Conservation (phyloP, 306 rosid species). For the Cicer pinnatifidum region DNA sequence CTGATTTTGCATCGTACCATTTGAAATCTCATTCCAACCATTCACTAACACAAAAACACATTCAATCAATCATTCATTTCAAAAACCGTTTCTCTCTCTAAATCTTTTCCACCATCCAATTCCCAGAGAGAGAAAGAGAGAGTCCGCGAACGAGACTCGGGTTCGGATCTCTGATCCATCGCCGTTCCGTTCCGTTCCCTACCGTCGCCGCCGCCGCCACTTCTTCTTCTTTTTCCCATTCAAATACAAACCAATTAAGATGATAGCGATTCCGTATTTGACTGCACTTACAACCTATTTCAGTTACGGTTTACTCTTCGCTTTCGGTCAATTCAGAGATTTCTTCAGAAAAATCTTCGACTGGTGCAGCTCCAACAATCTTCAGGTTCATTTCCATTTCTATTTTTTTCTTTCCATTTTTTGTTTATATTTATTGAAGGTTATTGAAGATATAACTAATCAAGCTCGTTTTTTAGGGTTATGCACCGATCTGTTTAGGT, state of each 20-base stretch:
- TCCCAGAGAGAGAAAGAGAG: neutral
- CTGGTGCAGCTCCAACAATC: constrained; percentile 65
- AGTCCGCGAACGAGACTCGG: constrained; percentile 38
- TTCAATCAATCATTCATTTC: neutral
- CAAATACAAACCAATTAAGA: neutral
- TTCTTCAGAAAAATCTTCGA: constrained; percentile 75
- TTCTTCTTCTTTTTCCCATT: too few relatives aligned
- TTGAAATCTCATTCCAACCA: constrained; percentile 9
- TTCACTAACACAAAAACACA: neutral
- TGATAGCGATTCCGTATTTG: constrained; percentile 80
- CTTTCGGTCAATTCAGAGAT: constrained; percentile 84
- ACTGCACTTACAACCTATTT: constrained; percentile 93
- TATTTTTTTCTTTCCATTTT: neutral
- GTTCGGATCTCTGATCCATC: constrained; percentile 42
- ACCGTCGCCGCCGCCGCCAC: neutral
- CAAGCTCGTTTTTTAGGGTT: constrained; percentile 54
- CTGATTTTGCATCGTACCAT: neutral
- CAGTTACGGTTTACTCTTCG: constrained; percentile 89
- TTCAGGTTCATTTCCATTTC: constrained; percentile 55
- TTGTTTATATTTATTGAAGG: neutral
- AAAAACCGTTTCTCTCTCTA: neutral
- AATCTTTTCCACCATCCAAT: neutral
- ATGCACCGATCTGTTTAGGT: constrained; percentile 91
- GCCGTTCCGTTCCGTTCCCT: neutral
- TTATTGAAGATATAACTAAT: neutral